Evolutionary conservation across 2,329 filamentous ascomycete species (phyloP), one percentile per base, ranked within the genome.

Genomic region (Boeremia exigua): DNA sequence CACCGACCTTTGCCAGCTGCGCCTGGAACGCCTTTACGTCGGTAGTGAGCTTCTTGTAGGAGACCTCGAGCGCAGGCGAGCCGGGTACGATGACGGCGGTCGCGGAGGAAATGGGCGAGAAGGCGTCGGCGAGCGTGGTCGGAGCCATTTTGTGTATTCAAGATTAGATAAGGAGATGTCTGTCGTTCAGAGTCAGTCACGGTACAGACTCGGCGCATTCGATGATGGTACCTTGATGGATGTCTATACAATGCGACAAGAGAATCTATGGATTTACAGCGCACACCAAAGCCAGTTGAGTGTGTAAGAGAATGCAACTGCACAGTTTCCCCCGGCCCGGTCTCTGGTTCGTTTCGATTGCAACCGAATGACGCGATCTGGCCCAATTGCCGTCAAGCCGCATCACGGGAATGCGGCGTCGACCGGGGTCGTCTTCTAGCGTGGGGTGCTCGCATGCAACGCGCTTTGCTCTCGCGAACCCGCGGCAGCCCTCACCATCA

Each of bases 41-140:
- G 58, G 82, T 74, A 48, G 83, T 76, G 48, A 96, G 85, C 69
- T 87, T 82, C 60, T 81, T 76, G 79, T 92, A 94, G 34, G 88
- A 88, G 61, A 91, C 80, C n/a, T 81, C 84, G 58, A 92, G 80
- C 56, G 87, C 78, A 6, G 86, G 80, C 61, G 85, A 86, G 55
- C 84, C 84, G 28, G 91, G 91, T 44, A 95, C 81, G 71, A 95
- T 90, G 74, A 95, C 80, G 57, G 91, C 91, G 12, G 83, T 81
- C 17, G 81, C 75, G 51, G 79, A 66, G 23, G 81, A 81, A 56
- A 77, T 75, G 36, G 77, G 72, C 17, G 82, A 81, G 72, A 88
- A 84, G 55, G 84, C 81, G 65, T 81, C 83, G 52, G 81, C 78
- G 32, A 88, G 79, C 19, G 86, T 88, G 25, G 86, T 87, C 11